phyloP scores from a whole-genome alignment of 768 basidiomycete genomes.

The Sporobolomyces pararoseus region DNA sequence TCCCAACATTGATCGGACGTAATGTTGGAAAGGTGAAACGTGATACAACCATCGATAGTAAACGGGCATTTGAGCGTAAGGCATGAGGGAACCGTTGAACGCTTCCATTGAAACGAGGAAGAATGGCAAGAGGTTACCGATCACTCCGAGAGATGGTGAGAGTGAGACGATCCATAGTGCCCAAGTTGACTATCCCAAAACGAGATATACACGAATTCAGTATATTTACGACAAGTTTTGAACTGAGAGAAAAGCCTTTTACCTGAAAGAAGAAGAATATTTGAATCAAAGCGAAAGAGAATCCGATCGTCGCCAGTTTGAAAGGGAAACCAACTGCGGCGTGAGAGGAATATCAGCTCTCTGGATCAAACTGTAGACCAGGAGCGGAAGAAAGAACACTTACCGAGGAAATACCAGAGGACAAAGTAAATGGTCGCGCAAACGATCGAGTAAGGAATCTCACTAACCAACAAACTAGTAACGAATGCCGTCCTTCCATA shows the following conservation, averaged over 20 bases:
- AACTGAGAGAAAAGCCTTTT: conserved; percentile 25
- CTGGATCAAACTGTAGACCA: too few relatives aligned
- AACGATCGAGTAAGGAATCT: conserved; percentile 37
- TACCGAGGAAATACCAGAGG: conserved; percentile 55
- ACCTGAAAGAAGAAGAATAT: conserved; percentile 50
- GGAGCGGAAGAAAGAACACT: conserved; percentile 51
- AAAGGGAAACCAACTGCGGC: conserved; percentile 48
- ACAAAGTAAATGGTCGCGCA: conserved; percentile 59
- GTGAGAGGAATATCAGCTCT: neutral
- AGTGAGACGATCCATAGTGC: conserved; percentile 39
- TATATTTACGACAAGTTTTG: neutral
- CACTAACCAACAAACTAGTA: conserved; percentile 34
- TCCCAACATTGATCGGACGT: conserved; percentile 44
- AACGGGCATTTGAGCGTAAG: conserved; percentile 35
- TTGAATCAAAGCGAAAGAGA: conserved; percentile 45
- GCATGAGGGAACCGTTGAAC: conserved; percentile 37
- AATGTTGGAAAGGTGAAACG: conserved; percentile 52
- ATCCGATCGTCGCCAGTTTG: conserved; percentile 27
- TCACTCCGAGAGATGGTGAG: conserved; percentile 45
- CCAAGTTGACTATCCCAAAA: conserved; percentile 34
- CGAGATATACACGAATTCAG: too few relatives aligned
- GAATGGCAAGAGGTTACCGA: conserved; percentile 48
- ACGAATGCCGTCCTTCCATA: conserved; percentile 57
- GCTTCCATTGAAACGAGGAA: conserved; percentile 51
- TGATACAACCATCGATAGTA: conserved; percentile 49